Base-by-base conservation (phyloP, 2,329 filamentous ascomycete species). In the Alternaria longipes region DNA sequence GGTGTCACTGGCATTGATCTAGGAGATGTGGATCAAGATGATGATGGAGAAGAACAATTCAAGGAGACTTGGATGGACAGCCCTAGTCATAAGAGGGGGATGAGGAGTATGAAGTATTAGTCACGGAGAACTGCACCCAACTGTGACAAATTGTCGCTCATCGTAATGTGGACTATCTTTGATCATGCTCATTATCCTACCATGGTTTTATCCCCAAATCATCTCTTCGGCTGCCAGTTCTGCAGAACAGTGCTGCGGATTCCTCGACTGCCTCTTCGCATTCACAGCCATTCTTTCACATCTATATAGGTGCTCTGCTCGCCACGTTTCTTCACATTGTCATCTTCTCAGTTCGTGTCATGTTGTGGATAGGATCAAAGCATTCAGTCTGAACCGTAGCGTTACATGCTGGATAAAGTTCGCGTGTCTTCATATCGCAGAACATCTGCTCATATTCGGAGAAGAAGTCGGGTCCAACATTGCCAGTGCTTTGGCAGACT, bases 41-140 rank as follows among this genome's bases (percentile, higher is more conserved):
- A 68, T 24, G 74, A 71, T 9, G 73, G 68, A 41, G 74, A 69
- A 16, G 66, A 71, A 44, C 70, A 65, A 8, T 72, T 71, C 55
- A 67, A 67, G 46, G 57, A 66, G 32, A 63, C 56, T n/a, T 71
- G 69, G 74, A 72, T 70, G 49, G 69, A 75, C 45, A 77, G 72
- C 62, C 77, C 77, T 18, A 71, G 70, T 65, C 70, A 51, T 9
- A 53, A 57, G 54, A 52, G 38, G 36, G 42, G 58, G 3, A 30
- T 52, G 46, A 51, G 45, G 40, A 36, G 46, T 38, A 26, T 50
- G 20, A 50, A 32, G 32, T 50, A 38, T 18, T 50, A 26, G 20
- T 5, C 4, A 41, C 38, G 3, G 18, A 41, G 18, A 41, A 40
- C 38, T 16, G 8, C 38, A 18, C 12, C 12, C n/a, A 41, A 11